Base-by-base conservation (phyloP, 495 filamentous ascomycete species). In the Aspergillus campestris region DNA sequence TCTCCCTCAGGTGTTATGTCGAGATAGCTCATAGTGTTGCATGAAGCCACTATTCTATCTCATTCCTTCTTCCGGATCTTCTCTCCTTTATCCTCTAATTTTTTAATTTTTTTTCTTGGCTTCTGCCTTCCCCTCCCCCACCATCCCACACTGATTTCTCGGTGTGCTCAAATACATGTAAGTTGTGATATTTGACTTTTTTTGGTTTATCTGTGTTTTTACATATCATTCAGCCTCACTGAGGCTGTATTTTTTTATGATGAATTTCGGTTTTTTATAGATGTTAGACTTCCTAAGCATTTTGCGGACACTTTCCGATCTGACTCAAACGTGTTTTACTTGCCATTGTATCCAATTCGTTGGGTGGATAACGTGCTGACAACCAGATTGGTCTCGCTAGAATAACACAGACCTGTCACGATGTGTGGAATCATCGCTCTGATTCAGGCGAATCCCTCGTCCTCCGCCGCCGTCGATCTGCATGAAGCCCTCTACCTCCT, bases 361-460 rank as follows among this genome's bases (percentile, higher is more conserved):
- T 38, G 33, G 9, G 7, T 9, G 27, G 38, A 31, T 31, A 28
- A 8, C 14, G 6, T 40, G 49, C 57, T 65, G 46, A 65, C 43
- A 24, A 41, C 11, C 38, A 24, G 24, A 31, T 9, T 45, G 29
- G n/a, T 34, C 13, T 31, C 31, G 42, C 31, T 39, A 58, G 51
- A 56, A 56, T 53, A 14, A 14, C 38, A 43, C 42, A 36, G 39
- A 31, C 41, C 34, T 44, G 34, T 53, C 60, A 67, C 45, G 28
- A 94, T 94, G 90, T 94, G 88, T 66, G 89, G 89, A 49, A 88
- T 95, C 48, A 75, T 90, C 44, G 89, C 76, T 45, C 70, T 91
- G 44, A 88, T 94, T 49, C 80, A 88, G 39, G 86, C 82, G 45
- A 79, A 87, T 52, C 68, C 74, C 30, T 61, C 65, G 51, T 74